Evolutionary conservation across 83 land plant species (phyloP).

Genomic region (Thuja plicata): DNA sequence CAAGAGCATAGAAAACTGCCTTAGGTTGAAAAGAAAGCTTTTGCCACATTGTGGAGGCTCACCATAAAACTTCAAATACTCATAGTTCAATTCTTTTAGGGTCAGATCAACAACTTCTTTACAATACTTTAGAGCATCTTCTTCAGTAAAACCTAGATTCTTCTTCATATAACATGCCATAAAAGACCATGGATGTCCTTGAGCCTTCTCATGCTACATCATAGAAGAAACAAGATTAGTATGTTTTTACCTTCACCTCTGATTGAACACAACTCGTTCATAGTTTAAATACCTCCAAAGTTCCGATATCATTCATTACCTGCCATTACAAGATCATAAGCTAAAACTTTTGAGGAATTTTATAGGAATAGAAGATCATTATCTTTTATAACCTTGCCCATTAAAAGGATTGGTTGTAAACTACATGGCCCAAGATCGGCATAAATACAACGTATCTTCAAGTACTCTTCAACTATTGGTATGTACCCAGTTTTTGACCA

Average conservation of each 20-base stretch:
- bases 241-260: background rate
- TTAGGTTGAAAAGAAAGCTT: too few species aligned
- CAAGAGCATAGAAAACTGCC: too few species aligned
- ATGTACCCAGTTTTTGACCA: background rate
- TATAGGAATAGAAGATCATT: background rate
- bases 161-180: background rate
- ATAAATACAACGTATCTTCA: background rate
- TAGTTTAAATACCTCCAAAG: background rate
- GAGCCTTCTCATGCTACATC: background rate
- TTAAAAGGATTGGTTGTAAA: background rate
- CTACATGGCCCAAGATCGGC: background rate
- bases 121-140: background rate
- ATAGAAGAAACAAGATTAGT: background rate
- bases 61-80: background rate
- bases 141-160: background rate
- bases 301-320: background rate
- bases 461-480: background rate
- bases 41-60: too few species aligned
- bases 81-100: background rate
- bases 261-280: background rate
- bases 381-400: background rate
- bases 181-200: background rate
- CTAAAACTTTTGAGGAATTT: background rate
- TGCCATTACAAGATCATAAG: background rate
- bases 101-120: background rate